phyloP scores from a whole-genome alignment of 2,329 filamentous ascomycete genomes.

The Venturia asperata region DNA sequence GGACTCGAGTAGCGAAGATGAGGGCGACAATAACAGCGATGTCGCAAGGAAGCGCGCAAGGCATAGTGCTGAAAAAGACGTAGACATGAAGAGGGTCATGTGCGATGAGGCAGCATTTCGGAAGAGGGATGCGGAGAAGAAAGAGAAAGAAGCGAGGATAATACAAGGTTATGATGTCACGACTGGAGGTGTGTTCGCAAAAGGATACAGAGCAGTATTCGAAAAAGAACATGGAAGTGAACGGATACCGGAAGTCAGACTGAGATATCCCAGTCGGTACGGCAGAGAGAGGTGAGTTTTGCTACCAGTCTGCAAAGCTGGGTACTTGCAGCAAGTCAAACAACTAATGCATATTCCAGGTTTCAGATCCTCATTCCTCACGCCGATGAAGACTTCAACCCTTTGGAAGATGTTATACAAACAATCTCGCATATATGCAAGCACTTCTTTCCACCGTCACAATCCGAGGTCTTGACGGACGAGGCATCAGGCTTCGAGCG shows the following conservation, averaged over 20 bases:
- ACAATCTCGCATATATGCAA: slow-evolving; percentile 55
- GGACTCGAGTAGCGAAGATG: slow-evolving; percentile 10
- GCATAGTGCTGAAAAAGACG: background rate
- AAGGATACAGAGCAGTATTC: slow-evolving; percentile 10
- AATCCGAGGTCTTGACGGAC: slow-evolving; percentile 58
- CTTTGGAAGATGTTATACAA: slow-evolving; percentile 54
- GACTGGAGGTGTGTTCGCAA: background rate
- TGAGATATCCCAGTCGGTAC: slow-evolving; percentile 10
- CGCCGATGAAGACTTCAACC: slow-evolving; percentile 61
- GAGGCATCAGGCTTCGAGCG: slow-evolving; percentile 68
- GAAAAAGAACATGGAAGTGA: slow-evolving; percentile 4
- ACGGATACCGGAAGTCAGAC: slow-evolving; percentile 5
- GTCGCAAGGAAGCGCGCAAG: slow-evolving; percentile 10
- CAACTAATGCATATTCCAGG: slow-evolving; percentile 29
- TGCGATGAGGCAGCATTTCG: background rate
- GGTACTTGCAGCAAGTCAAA: slow-evolving; percentile 6
- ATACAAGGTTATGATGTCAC: slow-evolving; percentile 11
- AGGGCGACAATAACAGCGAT: background rate
- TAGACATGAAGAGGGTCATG: background rate
- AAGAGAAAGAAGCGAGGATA: slow-evolving; percentile 6
- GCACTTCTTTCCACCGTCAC: slow-evolving; percentile 66
- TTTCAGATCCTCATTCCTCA: slow-evolving; percentile 72
- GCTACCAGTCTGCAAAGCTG: background rate
- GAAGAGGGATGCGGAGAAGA: background rate
- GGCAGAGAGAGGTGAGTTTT: slow-evolving; percentile 9